phyloP scores from a whole-genome alignment of 371 early-diverging fungal species.

The Saksenaea oblongispora region DNA sequence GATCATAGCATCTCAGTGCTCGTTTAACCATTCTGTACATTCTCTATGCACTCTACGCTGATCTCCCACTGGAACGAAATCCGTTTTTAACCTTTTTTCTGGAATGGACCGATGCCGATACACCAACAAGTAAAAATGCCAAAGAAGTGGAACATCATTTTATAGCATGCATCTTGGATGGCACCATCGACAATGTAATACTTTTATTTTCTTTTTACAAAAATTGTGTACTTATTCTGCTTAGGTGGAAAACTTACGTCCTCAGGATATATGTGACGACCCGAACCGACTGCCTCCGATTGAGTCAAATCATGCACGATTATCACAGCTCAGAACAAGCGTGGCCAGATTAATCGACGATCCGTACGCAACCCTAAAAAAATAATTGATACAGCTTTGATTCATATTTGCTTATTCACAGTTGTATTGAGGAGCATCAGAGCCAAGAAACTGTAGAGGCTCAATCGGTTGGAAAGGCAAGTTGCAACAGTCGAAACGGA shows the following conservation, averaged over 20 bases:
- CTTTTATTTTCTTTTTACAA: background rate
- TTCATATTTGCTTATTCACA: background rate
- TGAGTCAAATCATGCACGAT: background rate
- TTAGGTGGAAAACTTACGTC: constrained; percentile 1
- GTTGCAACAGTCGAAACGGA: background rate
- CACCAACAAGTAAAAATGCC: background rate
- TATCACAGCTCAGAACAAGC: constrained; percentile 16
- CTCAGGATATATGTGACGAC: constrained; percentile 24
- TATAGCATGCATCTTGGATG: constrained; percentile 40
- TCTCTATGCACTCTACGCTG: constrained; percentile 37
- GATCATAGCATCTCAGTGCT: constrained; percentile 10
- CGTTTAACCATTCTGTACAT: constrained; percentile 42
- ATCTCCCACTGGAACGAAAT: constrained; percentile 29
- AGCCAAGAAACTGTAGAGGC: background rate
- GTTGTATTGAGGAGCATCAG: background rate
- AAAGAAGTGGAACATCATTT: constrained; percentile 32
- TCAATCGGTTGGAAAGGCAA: background rate
- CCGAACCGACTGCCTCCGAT: constrained; percentile 14
- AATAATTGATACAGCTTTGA: background rate
- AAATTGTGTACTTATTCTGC: background rate
- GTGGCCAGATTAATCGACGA: constrained; percentile 35
- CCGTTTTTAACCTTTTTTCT: constrained; percentile 51
- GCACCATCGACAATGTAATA: constrained; percentile 28
- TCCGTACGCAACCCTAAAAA: constrained; percentile 21
- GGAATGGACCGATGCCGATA: constrained; percentile 23